These are phyloP conservation scores for Saturnispora besseyi DNA, from an alignment of 805 yeast genomes.

Conservation along the genomic window DNA sequence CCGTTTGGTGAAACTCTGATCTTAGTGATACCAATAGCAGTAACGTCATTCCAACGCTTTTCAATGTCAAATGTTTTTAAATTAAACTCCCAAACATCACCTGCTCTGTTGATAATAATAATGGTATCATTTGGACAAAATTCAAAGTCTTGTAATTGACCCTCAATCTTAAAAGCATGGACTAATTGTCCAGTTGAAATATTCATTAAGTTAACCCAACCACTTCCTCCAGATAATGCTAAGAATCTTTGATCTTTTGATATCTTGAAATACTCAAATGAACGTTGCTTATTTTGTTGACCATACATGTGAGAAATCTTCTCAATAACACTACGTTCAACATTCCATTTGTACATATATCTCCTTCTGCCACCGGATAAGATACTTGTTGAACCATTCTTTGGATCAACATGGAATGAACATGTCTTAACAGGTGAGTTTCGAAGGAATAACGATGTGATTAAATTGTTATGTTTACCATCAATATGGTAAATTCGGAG, in stretches of 20 bases:
- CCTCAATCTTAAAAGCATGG: conserved; percentile 82
- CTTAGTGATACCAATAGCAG: conserved; percentile 77
- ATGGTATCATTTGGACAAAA: conserved; percentile 43
- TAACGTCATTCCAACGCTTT: conserved; percentile 75
- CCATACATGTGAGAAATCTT: conserved; percentile 88
- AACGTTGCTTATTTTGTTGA: conserved; percentile 73
- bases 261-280: conserved; percentile 77
- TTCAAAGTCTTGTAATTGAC: conserved; percentile 72
- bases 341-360: conserved; percentile 88
- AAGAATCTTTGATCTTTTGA: conserved; percentile 66
- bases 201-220: conserved; percentile 81
- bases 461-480: conserved; percentile 72
- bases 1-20: conserved; percentile 46
- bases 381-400: conserved; percentile 41
- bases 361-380: conserved; percentile 88
- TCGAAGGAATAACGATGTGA: conserved; percentile 71
- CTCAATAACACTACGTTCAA: conserved; percentile 52
- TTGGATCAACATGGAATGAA: conserved; percentile 43
- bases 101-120: conserved; percentile 57
- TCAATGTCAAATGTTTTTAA: conserved; percentile 40
- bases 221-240: conserved; percentile 75
- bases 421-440: conserved; percentile 78
- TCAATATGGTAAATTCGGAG: conserved; percentile 83
- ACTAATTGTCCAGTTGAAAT: conserved; percentile 80
- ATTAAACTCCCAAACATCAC: conserved; percentile 87